phyloP scores from a whole-genome alignment of 306 rosid species.

The Castanea mollissima region DNA sequence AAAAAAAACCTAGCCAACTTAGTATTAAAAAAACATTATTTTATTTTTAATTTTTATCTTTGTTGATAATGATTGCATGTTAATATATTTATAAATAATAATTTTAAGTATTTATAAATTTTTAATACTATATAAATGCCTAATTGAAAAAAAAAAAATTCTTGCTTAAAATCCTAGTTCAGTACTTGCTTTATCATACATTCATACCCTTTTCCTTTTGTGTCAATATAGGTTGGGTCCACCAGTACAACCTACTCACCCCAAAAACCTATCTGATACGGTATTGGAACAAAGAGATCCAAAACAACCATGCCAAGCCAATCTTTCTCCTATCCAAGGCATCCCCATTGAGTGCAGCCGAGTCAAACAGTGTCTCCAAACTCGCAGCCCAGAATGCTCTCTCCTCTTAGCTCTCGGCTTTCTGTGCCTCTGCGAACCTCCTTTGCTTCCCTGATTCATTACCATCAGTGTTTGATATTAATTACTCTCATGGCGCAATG shows the following conservation, averaged over 20 bases:
- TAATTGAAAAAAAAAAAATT: no score
- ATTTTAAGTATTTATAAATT: no score
- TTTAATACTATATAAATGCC: no score
- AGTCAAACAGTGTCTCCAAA: slow-evolving; percentile 52
- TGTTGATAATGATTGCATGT: no score
- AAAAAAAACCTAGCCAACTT: no score
- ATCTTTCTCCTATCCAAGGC: slow-evolving; percentile 66
- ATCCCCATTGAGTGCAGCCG: slow-evolving; percentile 61
- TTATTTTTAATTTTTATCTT: no score
- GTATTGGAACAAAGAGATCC: slow-evolving; percentile 92
- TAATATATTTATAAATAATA: no score
- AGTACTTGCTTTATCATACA: no score
- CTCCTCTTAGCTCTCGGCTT: slow-evolving; percentile 59
- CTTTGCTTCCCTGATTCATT: slow-evolving; percentile 64
- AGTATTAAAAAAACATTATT: no score
- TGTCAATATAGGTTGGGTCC: slow-evolving; percentile 62
- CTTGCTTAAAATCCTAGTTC: no score
- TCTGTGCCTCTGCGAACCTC: slow-evolving; percentile 77
- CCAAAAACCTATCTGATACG: slow-evolving; percentile 66
- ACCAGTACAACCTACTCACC: slow-evolving; percentile 59
- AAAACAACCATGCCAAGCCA: slow-evolving; percentile 48
- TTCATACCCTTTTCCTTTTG: slow-evolving; percentile 8
- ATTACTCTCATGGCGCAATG: no score
- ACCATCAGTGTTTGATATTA: no score
- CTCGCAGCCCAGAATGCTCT: slow-evolving; percentile 55